Evolutionary conservation across 2,329 filamentous ascomycete genomes (phyloP).

Genomic region (Calycina herbarum): DNA sequence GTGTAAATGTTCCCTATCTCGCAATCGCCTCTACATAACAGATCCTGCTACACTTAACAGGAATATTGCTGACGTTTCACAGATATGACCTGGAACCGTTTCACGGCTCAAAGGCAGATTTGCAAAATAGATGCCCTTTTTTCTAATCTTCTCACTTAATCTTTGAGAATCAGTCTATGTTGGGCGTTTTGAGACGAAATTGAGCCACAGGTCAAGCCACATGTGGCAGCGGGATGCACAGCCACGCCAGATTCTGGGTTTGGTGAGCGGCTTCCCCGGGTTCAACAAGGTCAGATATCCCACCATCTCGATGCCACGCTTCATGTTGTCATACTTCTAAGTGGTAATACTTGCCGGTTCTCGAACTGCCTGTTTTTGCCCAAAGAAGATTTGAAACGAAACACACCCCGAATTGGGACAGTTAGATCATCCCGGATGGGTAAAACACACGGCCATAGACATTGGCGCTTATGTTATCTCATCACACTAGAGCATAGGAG

Average conservation of each 20-base stretch:
- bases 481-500: neutral
- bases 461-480: neutral
- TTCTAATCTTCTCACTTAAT: no score
- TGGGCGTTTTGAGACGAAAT: no score
- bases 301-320: neutral
- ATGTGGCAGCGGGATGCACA: no score
- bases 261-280: neutral
- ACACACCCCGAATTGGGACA: neutral
- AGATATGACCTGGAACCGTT: no score
- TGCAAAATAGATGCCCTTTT: no score
- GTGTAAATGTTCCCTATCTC: no score
- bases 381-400: neutral
- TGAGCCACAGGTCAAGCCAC: no score
- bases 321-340: conserved; percentile 1
- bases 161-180: no score
- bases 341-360: neutral
- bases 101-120: no score
- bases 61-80: no score
- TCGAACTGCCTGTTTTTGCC: neutral
- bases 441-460: neutral
- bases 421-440: neutral
- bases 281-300: neutral
- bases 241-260: neutral
- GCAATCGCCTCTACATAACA: no score
- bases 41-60: no score